Base-by-base conservation (phyloP, 805 yeast species). In the Hanseniaspora thailandica region DNA sequence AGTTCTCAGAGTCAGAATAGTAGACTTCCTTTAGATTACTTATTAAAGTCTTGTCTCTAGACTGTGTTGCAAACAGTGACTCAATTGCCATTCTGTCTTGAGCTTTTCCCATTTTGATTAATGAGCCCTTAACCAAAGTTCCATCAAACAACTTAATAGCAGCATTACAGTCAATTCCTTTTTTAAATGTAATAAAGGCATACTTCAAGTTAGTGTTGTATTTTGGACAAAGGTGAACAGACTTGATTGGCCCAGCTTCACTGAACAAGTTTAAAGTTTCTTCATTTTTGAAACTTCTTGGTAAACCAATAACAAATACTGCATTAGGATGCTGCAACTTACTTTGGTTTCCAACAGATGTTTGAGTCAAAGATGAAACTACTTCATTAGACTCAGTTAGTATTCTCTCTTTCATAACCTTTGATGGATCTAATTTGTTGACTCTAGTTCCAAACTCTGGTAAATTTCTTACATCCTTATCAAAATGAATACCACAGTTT, bases 141-240 rank as follows among this genome's bases (percentile, higher is more conserved):
- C 63, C 62, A 54, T 72, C 64, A 36, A 66, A 59, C 17, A 56
- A 54, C 22, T 64, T 58, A 19, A 75, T 69, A 12, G 75, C 71
- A 4, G 59, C 56, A 25, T 59, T 58, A 1, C 75, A 71, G 45
- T 66, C 70, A 8, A 59, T 55, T 25, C 66, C 64, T 31, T 63
- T 64, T 55, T 69, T 71, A 59, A 69, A 75, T 17, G 73, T 72
- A 2, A 74, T 66, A 56, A 72, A 73, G 6, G 73, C 73, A 69
- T 69, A 66, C 22, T 59, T 53, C 6, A 69, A 59, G 13, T 60
- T 58, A 39, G 59, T 58, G 45, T 55, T 60, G 7, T 55, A 31
- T 13, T 61, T 66, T 12, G 62, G 60, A 8, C 68, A 63, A 13
- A 66, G 58, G 52, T 60, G 68, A 2, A 69, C 66, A 7, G 71